Conservation (phyloP, 2,329 filamentous ascomycete genomes). For the Myriangium duriaei region DNA sequence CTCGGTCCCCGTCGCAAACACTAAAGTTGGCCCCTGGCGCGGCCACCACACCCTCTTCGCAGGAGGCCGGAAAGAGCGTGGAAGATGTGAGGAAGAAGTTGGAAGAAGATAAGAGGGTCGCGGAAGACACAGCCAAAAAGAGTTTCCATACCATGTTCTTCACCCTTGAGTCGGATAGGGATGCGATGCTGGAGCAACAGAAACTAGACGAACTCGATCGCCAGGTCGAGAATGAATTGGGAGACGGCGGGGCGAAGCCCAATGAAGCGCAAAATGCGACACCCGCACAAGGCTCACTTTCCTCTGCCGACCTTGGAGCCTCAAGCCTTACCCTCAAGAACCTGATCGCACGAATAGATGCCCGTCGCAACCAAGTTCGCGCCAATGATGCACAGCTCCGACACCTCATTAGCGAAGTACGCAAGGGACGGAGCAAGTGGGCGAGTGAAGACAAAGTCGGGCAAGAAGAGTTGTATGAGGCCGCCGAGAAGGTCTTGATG, state of each 20-base stretch:
- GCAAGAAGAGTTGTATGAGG: constrained; percentile 95
- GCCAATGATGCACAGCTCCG: constrained; percentile 88
- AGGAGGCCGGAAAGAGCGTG: constrained; percentile 51
- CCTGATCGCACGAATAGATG: constrained; percentile 87
- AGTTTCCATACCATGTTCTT: constrained; percentile 93
- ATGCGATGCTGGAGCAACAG: constrained; percentile 96
- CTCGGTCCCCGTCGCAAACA: constrained; percentile 57
- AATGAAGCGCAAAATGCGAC: constrained; percentile 33
- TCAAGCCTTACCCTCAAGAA: constrained; percentile 95
- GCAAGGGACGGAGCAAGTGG: constrained; percentile 98
- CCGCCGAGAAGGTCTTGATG: constrained; percentile 89
- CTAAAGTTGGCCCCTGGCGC: constrained; percentile 49
- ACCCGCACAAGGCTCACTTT: constrained; percentile 69
- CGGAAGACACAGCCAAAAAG: constrained; percentile 76
- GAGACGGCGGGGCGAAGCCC: constrained; percentile 33
- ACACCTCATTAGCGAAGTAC: constrained; percentile 88
- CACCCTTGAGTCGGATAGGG: constrained; percentile 85
- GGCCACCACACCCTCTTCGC: constrained; percentile 41
- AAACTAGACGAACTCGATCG: constrained; percentile 93
- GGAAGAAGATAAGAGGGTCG: constrained; percentile 81
- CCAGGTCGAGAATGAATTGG: constrained; percentile 88
- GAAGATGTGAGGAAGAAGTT: constrained; percentile 88
- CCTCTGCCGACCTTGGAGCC: constrained; percentile 85
- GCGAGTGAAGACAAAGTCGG: constrained; percentile 94
- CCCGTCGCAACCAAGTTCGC: constrained; percentile 77